These are phyloP conservation scores for Penicillium fuscoglaucum DNA, from an alignment of 2,329 filamentous ascomycete genomes.

Conservation along the genomic window DNA sequence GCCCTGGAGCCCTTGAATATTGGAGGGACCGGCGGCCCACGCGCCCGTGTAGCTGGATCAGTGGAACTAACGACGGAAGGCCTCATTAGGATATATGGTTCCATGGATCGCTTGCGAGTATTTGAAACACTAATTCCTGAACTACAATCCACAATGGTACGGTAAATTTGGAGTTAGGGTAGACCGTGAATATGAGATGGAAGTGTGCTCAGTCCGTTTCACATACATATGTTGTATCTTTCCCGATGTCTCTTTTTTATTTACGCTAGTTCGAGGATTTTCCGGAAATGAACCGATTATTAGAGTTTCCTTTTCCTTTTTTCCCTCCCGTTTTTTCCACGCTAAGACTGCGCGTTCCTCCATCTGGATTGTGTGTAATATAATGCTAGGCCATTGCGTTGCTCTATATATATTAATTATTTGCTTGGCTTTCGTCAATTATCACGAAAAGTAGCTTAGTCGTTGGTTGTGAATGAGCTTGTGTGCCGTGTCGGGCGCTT, in stretches of 20 bases:
- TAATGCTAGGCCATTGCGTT: conserved; percentile 7
- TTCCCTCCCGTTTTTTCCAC: not conserved
- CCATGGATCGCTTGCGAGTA: not conserved
- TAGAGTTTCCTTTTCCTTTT: conserved; percentile 2
- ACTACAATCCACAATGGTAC: not conserved
- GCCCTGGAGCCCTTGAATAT: too few species aligned
- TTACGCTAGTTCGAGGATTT: conserved; percentile 5
- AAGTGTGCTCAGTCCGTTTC: conserved; percentile 9
- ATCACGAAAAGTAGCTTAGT: not conserved
- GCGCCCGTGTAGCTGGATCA: not conserved
- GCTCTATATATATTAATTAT: not conserved
- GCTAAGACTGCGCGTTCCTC: conserved; percentile 5
- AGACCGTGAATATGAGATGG: not conserved
- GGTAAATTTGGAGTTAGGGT: not conserved
- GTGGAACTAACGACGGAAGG: not conserved
- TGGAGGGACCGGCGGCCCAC: not conserved
- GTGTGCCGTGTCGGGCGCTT: conserved; percentile 17
- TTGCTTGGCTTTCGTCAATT: not conserved
- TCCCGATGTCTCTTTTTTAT: not conserved
- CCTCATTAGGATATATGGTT: not conserved
- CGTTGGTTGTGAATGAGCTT: not conserved
- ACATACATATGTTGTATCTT: not conserved
- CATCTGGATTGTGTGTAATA: conserved; percentile 4
- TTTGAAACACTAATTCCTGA: not conserved
- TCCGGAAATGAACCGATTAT: conserved; percentile 4